Conservation (phyloP, 179 eudicot genomes). For the Patellifolia procumbens region DNA sequence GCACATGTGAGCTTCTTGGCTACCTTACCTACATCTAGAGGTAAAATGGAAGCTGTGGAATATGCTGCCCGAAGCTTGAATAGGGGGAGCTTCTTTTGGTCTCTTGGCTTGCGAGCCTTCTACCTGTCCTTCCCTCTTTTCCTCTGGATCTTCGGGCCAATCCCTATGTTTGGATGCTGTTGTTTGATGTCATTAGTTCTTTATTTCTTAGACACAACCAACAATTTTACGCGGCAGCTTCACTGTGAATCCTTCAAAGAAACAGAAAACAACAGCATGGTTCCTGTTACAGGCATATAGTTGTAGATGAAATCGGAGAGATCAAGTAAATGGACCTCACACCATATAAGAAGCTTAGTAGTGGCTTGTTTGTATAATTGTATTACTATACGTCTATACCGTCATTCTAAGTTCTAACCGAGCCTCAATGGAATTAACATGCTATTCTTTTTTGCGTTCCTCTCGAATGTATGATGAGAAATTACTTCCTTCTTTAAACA, state of each 20-base stretch:
- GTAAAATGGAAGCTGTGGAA: constrained; percentile 43
- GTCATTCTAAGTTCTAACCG: too few species aligned
- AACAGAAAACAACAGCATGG: constrained; percentile 16
- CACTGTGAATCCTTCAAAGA: constrained; percentile 39
- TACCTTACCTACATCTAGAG: constrained; percentile 50
- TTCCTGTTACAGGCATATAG: neutral
- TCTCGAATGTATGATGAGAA: too few species aligned
- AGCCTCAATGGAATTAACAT: too few species aligned
- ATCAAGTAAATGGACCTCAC: neutral
- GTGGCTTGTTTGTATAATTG: too few species aligned
- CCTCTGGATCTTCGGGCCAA: constrained; percentile 77
- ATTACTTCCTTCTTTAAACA: too few species aligned
- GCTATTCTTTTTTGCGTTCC: too few species aligned
- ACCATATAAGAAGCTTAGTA: too few species aligned
- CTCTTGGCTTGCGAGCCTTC: constrained; percentile 74
- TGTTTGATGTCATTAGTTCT: constrained; percentile 47
- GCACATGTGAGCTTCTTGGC: constrained; percentile 75
- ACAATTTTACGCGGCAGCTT: constrained; percentile 51
- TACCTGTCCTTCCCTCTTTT: constrained; percentile 79
- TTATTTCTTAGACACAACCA: constrained; percentile 73
- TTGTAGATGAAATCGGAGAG: neutral
- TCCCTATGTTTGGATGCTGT: constrained; percentile 68
- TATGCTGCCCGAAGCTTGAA: constrained; percentile 63
- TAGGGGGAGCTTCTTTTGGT: constrained; percentile 73
- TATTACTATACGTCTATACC: too few species aligned